These are phyloP conservation scores for Botrytis deweyae DNA, from an alignment of 2,329 filamentous ascomycete species.

Conservation along the genomic window DNA sequence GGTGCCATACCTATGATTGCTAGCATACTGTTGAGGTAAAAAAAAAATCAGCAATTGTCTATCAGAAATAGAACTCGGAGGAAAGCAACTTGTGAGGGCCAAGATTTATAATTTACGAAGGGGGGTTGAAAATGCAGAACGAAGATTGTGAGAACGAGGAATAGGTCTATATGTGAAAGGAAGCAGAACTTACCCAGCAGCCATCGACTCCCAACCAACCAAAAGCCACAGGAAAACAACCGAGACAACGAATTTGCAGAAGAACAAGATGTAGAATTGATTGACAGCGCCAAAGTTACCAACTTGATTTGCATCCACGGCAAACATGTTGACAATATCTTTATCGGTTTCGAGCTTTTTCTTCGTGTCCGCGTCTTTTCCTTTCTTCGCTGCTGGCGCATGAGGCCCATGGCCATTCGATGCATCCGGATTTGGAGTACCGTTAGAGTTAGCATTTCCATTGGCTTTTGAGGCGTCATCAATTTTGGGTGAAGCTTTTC, in stretches of 20 bases:
- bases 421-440: background rate
- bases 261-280: slow-evolving; percentile 59
- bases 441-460: slow-evolving; percentile 10
- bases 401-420: slow-evolving; percentile 13
- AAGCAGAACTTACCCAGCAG: slow-evolving; percentile 45
- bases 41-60: background rate
- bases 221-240: slow-evolving; percentile 64
- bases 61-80: background rate
- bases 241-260: slow-evolving; percentile 62
- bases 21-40: slow-evolving; percentile 47
- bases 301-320: slow-evolving; percentile 67
- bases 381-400: slow-evolving; percentile 11
- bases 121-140: background rate
- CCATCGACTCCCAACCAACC: slow-evolving; percentile 67
- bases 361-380: slow-evolving; percentile 6
- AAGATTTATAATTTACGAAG: background rate
- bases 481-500: slow-evolving; percentile 6
- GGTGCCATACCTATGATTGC: slow-evolving; percentile 63
- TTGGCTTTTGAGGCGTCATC: slow-evolving; percentile 8
- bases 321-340: slow-evolving; percentile 71
- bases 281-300: slow-evolving; percentile 63
- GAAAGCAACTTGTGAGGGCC: background rate
- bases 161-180: background rate
- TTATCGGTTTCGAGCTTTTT: slow-evolving; percentile 54
- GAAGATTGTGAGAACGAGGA: background rate